These are phyloP conservation scores for Eucalyptus pumila DNA, from an alignment of 345 rosid genomes.

Conservation along the genomic window DNA sequence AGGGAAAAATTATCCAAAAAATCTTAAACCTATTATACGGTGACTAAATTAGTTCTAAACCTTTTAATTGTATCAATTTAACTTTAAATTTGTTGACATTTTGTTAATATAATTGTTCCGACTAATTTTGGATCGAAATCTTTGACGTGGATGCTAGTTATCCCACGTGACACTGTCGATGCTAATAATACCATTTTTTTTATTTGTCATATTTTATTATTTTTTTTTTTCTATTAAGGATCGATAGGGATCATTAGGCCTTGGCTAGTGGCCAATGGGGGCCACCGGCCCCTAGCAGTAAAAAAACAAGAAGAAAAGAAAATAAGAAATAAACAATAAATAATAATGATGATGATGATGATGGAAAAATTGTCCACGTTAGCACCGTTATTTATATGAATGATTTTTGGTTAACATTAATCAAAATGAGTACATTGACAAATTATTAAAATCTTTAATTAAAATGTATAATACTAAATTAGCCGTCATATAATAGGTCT, in stretches of 20 bases:
- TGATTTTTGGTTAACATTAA: rapidly evolving
- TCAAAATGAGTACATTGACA: rapidly evolving
- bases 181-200: too few species aligned
- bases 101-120: too few species aligned
- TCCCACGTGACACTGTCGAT: rapidly evolving
- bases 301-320: too few species aligned
- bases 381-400: rapidly evolving
- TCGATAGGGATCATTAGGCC: rapidly evolving
- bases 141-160: rapidly evolving
- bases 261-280: not conserved
- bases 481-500: rapidly evolving
- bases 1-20: rapidly evolving
- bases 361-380: rapidly evolving
- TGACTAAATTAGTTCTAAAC: too few species aligned
- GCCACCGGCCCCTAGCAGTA: not conserved
- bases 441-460: rapidly evolving
- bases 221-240: too few species aligned
- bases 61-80: rapidly evolving
- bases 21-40: too few species aligned
- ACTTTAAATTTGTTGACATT: rapidly evolving
- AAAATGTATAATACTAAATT: too few species aligned
- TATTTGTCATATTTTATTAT: too few species aligned
- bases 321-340: too few species aligned
- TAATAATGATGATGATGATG: rapidly evolving
- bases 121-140: too few species aligned